A percentile compares a stretch with the other conserved stretches of the same genome.
These are phyloP conservation scores for Phlyctochytrium bullatum DNA, from an alignment of 192 early-diverging fungal species.

Conservation along the genomic window DNA sequence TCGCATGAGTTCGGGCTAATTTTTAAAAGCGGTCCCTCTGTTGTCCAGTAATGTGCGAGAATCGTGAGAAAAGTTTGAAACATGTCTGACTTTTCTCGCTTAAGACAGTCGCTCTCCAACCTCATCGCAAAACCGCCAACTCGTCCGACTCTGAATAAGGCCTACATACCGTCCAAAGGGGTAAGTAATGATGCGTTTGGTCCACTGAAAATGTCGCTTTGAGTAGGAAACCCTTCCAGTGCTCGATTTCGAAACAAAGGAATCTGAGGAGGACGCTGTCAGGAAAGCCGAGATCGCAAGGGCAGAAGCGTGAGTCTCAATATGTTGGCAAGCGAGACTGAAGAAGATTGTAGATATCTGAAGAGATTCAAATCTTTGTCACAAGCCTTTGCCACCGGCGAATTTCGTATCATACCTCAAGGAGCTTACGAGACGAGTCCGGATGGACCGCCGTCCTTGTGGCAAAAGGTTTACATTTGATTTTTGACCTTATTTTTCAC, in stretches of 20 bases:
- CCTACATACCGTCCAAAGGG: conserved; percentile 17
- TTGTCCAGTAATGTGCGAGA: not conserved
- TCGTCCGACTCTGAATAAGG: conserved; percentile 18
- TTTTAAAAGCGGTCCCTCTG: too few relatives aligned
- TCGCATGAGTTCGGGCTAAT: not conserved
- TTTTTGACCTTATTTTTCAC: conserved; percentile 7
- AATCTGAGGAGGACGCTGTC: conserved; percentile 24
- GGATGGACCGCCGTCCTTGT: conserved; percentile 34
- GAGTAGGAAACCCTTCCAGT: not conserved
- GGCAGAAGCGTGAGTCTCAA: conserved; percentile 39
- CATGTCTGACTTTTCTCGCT: too few relatives aligned
- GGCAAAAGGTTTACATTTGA: conserved; percentile 40
- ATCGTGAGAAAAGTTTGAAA: not conserved
- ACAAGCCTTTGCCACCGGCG: conserved; percentile 53
- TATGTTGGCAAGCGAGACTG: not conserved
- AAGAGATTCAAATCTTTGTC: conserved; percentile 59
- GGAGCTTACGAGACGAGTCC: conserved; percentile 11
- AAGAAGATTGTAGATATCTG: conserved; percentile 35
- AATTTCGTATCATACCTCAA: conserved; percentile 43
- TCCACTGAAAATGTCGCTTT: not conserved
- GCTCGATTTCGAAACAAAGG: not conserved
- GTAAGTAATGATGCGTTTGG: too few relatives aligned
- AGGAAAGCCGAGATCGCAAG: conserved; percentile 46
- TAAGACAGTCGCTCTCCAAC: conserved; percentile 8
- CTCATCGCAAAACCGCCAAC: conserved; percentile 13